phyloP scores from a whole-genome alignment of 192 early-diverging fungal species.

The Entomortierella lignicola region DNA sequence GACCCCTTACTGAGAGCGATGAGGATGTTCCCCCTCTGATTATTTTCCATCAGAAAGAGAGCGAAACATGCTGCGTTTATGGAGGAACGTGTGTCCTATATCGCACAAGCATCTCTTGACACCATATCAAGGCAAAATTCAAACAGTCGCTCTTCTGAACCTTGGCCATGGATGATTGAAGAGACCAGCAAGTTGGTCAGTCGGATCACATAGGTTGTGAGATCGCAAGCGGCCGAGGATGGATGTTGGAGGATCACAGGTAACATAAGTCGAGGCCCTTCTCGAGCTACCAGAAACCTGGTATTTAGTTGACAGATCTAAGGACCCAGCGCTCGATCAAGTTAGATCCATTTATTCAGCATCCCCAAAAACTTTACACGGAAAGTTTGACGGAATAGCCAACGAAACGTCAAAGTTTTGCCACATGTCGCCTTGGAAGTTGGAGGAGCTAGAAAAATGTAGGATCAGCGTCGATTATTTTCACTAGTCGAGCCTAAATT shows the following conservation, averaged over 20 bases:
- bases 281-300: conserved; percentile 16
- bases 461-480: too few species aligned
- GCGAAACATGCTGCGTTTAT: conserved; percentile 8
- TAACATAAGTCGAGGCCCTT: conserved; percentile 40
- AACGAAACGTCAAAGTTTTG: too few species aligned
- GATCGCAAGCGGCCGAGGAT: conserved; percentile 54
- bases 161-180: conserved; percentile 63
- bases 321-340: conserved; percentile 16
- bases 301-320: conserved; percentile 25
- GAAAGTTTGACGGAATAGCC: neutral
- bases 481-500: too few species aligned
- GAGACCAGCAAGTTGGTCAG: conserved; percentile 57
- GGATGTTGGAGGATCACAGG: conserved; percentile 63
- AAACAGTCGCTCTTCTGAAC: conserved; percentile 65
- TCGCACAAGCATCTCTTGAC: neutral
- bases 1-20: conserved; percentile 15
- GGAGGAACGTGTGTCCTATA: neutral
- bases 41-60: conserved; percentile 20
- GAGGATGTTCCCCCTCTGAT: conserved; percentile 15
- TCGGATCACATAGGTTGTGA: conserved; percentile 53
- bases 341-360: conserved; percentile 15
- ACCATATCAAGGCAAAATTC: conserved; percentile 63
- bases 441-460: too few species aligned
- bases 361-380: conserved; percentile 7
- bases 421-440: too few species aligned